Evolutionary conservation across 2,329 filamentous ascomycete genomes (phyloP), one percentile per base, ranked within the genome.

Genomic region (Venturiaceae sp.): DNA sequence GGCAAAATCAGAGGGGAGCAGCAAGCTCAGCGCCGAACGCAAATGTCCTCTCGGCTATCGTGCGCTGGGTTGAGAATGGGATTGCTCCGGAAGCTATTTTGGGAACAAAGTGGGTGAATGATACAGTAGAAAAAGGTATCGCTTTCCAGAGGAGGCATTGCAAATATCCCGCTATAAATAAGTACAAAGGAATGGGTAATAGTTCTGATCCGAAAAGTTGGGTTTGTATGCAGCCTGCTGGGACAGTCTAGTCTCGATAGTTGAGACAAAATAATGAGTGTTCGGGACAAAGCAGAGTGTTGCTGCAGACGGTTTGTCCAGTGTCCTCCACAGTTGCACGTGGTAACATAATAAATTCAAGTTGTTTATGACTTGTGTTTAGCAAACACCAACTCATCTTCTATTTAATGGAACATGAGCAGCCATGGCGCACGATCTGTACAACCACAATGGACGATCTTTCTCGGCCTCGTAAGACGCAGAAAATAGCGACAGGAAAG

Each of bases 71-170:
- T 7, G 58, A 60, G 33, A 21, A 57, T 6, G 58, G 54, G 28
- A 47, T 47, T 16, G 41, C 58, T 5, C 58, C 58, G 2, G 44
- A 57, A 46, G 62, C 55, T 11, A 54, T 69, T 26, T n/a, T 32
- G 30, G 55, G 55, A n/a, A 47, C 52, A 8, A 55, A 50, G 16
- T 59, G 19, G 26, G 58, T 57, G 26, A 68, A 71, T 57, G 63
- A 66, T 41, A 68, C 64, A 0, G n/a, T 64, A 41, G 61, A 58
- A 16, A 50, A 63, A n/a, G 70, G 70, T 1, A 64, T 72, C 3
- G 61, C 66, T 9, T 71, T 68, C 30, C 63, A 68, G 61, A 65
- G 70, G 23, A 67, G 65, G 21, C 71, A 73, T 59, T 73, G 71
- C 64, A 72, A 66, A 62, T 72, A 69, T 37, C 71, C 70, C 0